phyloP scores from a whole-genome alignment of 1,284 basidiomycete genomes.

The Lentinula novae-zelandiae region DNA sequence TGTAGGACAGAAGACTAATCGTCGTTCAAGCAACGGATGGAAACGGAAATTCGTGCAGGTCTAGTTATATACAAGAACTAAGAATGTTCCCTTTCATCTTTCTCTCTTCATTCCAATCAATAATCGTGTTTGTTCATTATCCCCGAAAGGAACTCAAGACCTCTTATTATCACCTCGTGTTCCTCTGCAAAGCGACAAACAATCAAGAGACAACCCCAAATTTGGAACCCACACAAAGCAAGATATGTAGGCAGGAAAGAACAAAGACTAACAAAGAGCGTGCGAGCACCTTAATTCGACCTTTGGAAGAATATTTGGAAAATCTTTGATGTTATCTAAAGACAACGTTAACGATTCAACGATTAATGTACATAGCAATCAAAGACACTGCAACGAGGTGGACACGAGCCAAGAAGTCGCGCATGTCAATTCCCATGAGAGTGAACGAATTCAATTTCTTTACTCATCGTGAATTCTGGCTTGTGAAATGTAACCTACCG shows the following conservation, averaged over 20 bases:
- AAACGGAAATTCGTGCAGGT: background rate
- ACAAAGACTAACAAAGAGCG: background rate
- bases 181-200: background rate
- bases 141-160: constrained; percentile 2
- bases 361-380: too few relatives aligned
- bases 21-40: background rate
- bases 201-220: background rate
- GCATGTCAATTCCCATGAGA: too few relatives aligned
- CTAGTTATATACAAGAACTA: background rate
- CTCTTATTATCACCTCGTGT: background rate
- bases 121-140: background rate
- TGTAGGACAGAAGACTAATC: background rate
- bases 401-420: too few relatives aligned
- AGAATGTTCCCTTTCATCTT: constrained; percentile 1
- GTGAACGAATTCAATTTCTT: too few relatives aligned
- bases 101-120: background rate
- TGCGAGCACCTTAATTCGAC: background rate
- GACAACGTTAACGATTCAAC: background rate
- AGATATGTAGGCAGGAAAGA: background rate
- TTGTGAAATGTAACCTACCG: too few relatives aligned
- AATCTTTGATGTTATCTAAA: background rate
- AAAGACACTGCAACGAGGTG: too few relatives aligned
- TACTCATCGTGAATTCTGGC: too few relatives aligned
- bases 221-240: background rate
- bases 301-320: background rate